Base-by-base conservation (phyloP, 2,329 filamentous ascomycete genomes). In the Colletotrichum sp. region DNA sequence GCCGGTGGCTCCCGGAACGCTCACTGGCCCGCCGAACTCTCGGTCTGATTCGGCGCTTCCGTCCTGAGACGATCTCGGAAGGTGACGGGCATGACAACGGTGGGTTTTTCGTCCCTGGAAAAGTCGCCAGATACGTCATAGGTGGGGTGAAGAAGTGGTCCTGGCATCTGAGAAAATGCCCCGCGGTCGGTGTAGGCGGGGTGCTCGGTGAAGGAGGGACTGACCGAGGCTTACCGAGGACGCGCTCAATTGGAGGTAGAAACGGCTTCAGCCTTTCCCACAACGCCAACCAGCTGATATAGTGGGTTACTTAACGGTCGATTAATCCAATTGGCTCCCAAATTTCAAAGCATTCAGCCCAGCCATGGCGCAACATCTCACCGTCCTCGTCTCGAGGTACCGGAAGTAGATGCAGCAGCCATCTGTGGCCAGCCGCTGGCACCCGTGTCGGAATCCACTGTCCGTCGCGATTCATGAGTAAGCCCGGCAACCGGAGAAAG, bases 101-200 rank as follows among this genome's bases (percentile, higher is more conserved):
- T 76, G 57, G 63, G 34, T 44, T 67, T 13, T 28, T 10, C 64
- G 69, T 64, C 55, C 73, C 44, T 72, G 63, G 6, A 75, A 67
- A 72, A 44, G 8, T 16, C 55, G 16, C n/a, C 32, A n/a, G 3
- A 32, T 72, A 76, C 73, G 73, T 76, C 73, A 76, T 68, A 44
- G 28, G 69, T 76, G 73, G 69, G 18, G 57, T 44, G 63, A 57
- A 76, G 55, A 72, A 75, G 69, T 72, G 69, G 69, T 76, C 44
- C 55, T 44, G 18, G 10, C 24, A 68, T 26, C 12, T 36, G 18
- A 21, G 8, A 57, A 18, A 12, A 16, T 68, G 62, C 68, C 72
- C 72, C 68, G 36, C 57, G 34, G 16, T 68, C 72, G 72, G 72
- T 68, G 55, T 71, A 52, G 28, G 68, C 18, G 55, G 68, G 63